Evolutionary conservation across 257 asterid species (phyloP).

Genomic region (Rhazya stricta): DNA sequence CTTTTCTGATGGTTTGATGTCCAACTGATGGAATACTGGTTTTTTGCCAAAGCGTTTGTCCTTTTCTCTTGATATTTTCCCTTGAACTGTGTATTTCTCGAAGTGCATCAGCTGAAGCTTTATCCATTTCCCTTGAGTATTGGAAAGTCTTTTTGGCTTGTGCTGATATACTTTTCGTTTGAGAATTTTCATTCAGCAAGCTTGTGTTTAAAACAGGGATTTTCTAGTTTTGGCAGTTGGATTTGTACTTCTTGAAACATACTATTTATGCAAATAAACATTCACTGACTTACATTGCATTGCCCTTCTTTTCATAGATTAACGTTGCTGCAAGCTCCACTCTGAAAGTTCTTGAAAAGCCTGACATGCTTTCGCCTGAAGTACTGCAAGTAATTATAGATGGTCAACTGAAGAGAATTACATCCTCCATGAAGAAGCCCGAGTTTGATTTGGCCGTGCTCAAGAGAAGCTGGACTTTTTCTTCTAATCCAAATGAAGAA

Average conservation of each 20-base stretch:
- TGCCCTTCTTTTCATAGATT: neutral
- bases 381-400: constrained; percentile 31
- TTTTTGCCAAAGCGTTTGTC: neutral
- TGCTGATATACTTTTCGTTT: neutral
- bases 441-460: constrained; percentile 25
- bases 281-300: neutral
- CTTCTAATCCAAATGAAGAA: neutral
- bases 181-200: neutral
- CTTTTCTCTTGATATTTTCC: neutral
- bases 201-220: neutral
- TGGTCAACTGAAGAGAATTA: constrained; percentile 33
- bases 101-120: neutral
- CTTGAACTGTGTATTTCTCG: no score
- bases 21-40: neutral
- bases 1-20: neutral
- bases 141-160: neutral
- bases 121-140: neutral
- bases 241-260: neutral
- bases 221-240: neutral
- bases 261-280: neutral
- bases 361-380: constrained; percentile 41
- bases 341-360: constrained; percentile 37
- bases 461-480: constrained; percentile 4
- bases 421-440: constrained; percentile 33
- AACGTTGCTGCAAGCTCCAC: constrained; percentile 40